Percentiles rank a stretch among this genome's conserved stretches.
These are phyloP conservation scores for Withania somnifera DNA, from an alignment of 305 asterid species.

Conservation along the genomic window DNA sequence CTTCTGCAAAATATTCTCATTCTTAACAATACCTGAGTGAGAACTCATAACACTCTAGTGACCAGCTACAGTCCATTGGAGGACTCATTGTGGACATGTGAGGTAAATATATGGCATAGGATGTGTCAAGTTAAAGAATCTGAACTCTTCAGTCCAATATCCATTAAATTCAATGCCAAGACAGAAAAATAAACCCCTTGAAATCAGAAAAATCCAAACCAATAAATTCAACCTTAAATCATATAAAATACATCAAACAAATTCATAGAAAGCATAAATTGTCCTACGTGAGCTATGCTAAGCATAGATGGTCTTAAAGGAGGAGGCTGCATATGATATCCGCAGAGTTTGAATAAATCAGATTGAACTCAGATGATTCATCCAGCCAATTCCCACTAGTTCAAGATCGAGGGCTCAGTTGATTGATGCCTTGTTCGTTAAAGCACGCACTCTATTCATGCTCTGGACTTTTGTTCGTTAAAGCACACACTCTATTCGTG, in stretches of 20 bases:
- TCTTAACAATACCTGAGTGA: not conserved
- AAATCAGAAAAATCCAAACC: not conserved
- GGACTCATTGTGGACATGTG: not conserved
- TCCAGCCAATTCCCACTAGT: not conserved
- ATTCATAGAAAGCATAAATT: not conserved
- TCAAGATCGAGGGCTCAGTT: not conserved
- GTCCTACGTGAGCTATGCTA: not conserved
- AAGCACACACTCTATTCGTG: not conserved
- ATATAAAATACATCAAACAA: not conserved
- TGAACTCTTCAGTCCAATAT: not conserved
- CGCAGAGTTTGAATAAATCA: not conserved
- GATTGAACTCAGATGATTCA: not conserved
- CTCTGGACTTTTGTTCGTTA: not conserved
- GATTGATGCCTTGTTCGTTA: not conserved
- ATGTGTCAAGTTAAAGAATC: not conserved
- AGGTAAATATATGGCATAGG: not conserved
- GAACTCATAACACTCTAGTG: not conserved
- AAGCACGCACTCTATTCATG: not conserved
- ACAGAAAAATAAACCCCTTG: not conserved
- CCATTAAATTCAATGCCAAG: not conserved
- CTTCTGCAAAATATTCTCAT: not conserved
- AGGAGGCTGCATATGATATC: not conserved
- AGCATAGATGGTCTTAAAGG: not conserved
- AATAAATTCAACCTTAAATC: not conserved
- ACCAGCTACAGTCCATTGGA: not conserved